Conservation (phyloP, 306 rosid species). For the Ziziphus jujuba region DNA sequence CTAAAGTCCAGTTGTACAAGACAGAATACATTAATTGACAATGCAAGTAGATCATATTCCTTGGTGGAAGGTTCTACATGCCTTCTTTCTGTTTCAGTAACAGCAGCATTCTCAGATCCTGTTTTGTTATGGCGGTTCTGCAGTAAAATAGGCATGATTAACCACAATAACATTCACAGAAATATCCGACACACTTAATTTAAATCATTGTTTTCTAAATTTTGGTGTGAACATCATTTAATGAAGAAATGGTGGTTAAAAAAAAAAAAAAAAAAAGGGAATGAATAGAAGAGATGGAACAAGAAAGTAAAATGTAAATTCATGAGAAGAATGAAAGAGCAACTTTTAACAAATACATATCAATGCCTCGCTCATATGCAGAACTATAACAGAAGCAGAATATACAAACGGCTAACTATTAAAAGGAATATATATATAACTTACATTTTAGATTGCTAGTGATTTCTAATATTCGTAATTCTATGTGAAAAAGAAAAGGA, state of each 20-base stretch:
- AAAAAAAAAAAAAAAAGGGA: too few species aligned
- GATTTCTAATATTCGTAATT: not conserved
- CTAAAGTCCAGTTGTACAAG: not conserved
- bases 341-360: too few species aligned
- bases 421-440: too few species aligned
- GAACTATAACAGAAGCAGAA: too few species aligned
- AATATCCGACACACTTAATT: too few species aligned
- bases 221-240: not conserved
- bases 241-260: too few species aligned
- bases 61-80: conserved; percentile 46
- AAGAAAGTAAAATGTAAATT: too few species aligned
- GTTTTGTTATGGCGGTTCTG: conserved; percentile 81
- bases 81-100: conserved; percentile 25
- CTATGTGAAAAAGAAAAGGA: not conserved
- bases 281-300: too few species aligned
- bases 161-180: not conserved
- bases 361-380: too few species aligned
- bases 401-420: too few species aligned
- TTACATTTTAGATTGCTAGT: not conserved
- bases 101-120: conserved; percentile 38
- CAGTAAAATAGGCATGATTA: conserved; percentile 17
- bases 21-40: not conserved
- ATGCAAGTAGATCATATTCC: conserved; percentile 37
- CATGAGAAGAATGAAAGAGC: too few species aligned
- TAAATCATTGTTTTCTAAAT: not conserved